Evolutionary conservation across 495 filamentous ascomycete genomes (phyloP), one percentile per base, ranked within the genome.

Genomic region (Penicillium coffeae): DNA sequence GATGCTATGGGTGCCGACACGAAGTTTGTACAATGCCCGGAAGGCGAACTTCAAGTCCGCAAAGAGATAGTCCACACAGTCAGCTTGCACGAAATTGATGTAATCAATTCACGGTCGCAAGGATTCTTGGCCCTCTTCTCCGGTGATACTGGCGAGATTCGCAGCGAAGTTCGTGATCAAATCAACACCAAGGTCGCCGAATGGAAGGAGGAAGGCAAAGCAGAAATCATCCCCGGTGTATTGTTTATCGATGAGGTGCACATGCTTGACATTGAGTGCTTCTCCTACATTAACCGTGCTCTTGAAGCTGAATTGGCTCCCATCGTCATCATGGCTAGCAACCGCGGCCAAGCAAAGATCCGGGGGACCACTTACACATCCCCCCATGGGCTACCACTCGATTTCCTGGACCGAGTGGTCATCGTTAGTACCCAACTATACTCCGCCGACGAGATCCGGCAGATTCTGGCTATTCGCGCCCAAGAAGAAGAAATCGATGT

Each of bases 271-370:
- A 95, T 96, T 53, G 93, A 99, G 62, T 96, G 93, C 73, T 99
- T 95, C 73, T 91, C 89, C 36, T 99, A 90, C 75, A 85, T 99
- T 76, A 99, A 99, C 76, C 87, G 94, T 21, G 93, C 93, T 4
- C 77, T 97, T 18, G 93, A 99, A 65, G 86, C 86, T 18, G 90
- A 96, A 53, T 78, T 99, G 14, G 89, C 92, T 1, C 93, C 93
- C 25, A 93, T 99, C 60, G 91, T 99, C 65, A 97, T 99, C 69
- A 96, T 99, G 90, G 93, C 93, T n/a, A 93, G 87, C 77, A 99
- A 99, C 69, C 80, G 93, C 22, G 93, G 93, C 44, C 82, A 90
- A 59, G 85, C 92, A n/a, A 80, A 82, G 40, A 96, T 99, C 55
- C 80, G 94, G 9, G 93, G 94, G 25, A 99, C 94, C 25, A 89